Base-by-base conservation (phyloP, 192 early-diverging fungal species). In the Oehlia diaphana region DNA sequence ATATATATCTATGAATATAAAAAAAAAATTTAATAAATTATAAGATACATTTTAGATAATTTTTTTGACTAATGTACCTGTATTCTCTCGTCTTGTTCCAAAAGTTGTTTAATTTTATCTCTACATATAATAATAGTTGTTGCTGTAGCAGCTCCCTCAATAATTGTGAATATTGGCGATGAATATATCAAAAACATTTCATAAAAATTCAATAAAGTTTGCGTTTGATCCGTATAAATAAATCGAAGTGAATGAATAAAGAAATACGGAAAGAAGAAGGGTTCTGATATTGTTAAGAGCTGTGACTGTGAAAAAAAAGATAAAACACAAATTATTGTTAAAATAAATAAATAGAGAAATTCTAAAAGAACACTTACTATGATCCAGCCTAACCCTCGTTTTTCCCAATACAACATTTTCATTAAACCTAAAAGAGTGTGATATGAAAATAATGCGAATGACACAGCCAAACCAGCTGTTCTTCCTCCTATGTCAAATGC, bases 401-500 rank as follows among this genome's bases (percentile, higher is more conserved):
- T 49, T 62, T 66, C 42, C 63, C 42, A 77, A 63, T 39, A 77
- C 33, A 77, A 47, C 21, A 53, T 39, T 66, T 49, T 64, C 21
- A 63, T 28, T 6, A 66, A 35, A 19, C 76, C 64, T 42, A 67
- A 77, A 16, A 66, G 21, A 21, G 12, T 14, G 26, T 47, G 67
- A 1, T 77, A 77, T 23, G 42, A 9, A 42, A 77, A 47, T 14
- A 77, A 44, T 9, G 76, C 76, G 31, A 77, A 77, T 2, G 76
- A 77, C 9, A 77, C 2, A 12, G 76, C 62, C 35, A 77, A 66
- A 66, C 76, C 76, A 1, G 63, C 26, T 8, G 47, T 0, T 37
- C 63, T 37, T 33, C 74, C 74, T 33, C 76, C 76, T 44, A 77
- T 4, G 14, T 77, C 63, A 37, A 77, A 77, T 19, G 63, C 76